Evolutionary conservation across 805 yeast genomes (phyloP), one percentile per base, ranked within the genome.

Genomic region (Candida maesae): DNA sequence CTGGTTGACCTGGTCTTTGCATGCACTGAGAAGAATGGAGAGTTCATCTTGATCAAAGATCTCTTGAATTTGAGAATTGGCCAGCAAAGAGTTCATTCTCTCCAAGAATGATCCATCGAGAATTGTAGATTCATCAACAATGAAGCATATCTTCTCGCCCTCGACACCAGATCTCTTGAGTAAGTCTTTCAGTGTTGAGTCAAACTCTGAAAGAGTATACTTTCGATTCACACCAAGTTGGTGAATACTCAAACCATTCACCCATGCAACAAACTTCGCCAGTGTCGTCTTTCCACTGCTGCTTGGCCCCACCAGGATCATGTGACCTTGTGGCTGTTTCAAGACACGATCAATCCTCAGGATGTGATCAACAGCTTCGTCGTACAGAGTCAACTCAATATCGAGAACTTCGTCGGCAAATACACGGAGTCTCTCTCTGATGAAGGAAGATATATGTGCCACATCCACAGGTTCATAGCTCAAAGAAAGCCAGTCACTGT

Each of bases 41-140:
- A 67, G 72, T 8, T 85, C 90, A 9, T 86, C 95, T 0, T 80
- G 89, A 41, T 77, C 84, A 59, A 87, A 91, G 12, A 91, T 64
- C 4, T 95, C 96, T 1, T 96, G 96, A 28, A 89, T 73, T 54
- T 91, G 97, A 0, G 95, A 85, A 60, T 91, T 91, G 0, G 97
- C 96, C 28, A 91, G 69, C n/a, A 91, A 65, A 0, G 95, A 86
- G 53, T 91, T 91, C 93, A 91, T 88, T 46, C 95, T 67, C 60
- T 91, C 98, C 23, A 91, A 62, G 55, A 90, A 91, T 0, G 93
- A 69, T 0, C 95, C 70, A 25, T 86, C 90, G 31, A 80, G 51
- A 37, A 89, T 76, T 21, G 81, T 77, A 0, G 95, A 79, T 52
- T 91, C 96, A 50, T 88, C 95, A 15, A 91, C 71, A 16, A 90